Base-by-base conservation (phyloP, 1,139 yeast species). In the Hemisphaericaspora xylofermentans region DNA sequence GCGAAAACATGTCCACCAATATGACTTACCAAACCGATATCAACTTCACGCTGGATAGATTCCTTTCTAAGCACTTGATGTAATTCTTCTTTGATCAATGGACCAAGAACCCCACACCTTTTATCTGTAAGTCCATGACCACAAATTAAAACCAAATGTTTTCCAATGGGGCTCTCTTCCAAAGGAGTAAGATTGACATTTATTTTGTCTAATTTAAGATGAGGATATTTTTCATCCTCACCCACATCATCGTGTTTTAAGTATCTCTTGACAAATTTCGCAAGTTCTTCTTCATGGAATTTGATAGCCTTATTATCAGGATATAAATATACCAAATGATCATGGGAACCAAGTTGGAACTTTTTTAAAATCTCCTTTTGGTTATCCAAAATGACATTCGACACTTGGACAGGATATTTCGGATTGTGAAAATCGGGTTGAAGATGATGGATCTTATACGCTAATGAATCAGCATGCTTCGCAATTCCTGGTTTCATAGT, bases 1-100 rank as follows among this genome's bases (percentile, higher is more conserved):
- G 94, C 93, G 57, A 80, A 85, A 1, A 72, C 85, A 56, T 85
- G 94, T 0, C 94, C 94, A 0, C 93, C 91, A 33, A 85, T 66
- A 56, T 85, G 94, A 9, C 87, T 78, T 1, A 83, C 67, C 14
- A 73, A 55, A 0, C 87, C 87, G 15, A 82, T 71, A n/a, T 68
- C 64, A 12, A 41, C 40, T 6, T 38, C 29, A 2, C 71, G 58
- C 30, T 60, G 47, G 13, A 58, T 41, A 9, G 58, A 51, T 35
- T 71, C 64, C 1, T 47, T 36, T 9, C 50, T 45, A n/a, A 80
- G 50, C 1, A 75, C 80, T 32, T 48, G 50, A 14, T 58, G 54
- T 43, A 84, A 78, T 56, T 84, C 89, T 4, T 64, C 52, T 32
- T 60, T 54, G 0, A 85, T 54, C 15, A 78, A 41, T 0, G 88